These are phyloP conservation scores for Blumeria graminis DNA, from an alignment of 2,329 filamentous ascomycete genomes.

Conservation along the genomic window DNA sequence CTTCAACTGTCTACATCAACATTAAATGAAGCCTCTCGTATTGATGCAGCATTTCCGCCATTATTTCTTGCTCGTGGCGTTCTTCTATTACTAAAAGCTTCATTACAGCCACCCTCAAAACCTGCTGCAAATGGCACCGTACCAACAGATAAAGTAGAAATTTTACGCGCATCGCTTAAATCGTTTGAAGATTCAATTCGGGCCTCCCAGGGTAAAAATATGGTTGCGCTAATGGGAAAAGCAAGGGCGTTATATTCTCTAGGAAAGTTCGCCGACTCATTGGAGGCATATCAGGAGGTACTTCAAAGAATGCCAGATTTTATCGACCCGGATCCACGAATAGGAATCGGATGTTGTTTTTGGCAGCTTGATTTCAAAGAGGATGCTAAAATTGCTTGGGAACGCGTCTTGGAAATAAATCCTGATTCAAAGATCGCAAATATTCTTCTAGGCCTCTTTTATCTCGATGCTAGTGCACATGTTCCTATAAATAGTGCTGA, in stretches of 20 bases:
- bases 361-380: slow-evolving; percentile 94
- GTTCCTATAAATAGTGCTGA: slow-evolving; percentile 63
- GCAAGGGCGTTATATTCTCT: slow-evolving; percentile 70
- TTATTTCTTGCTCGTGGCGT: slow-evolving; percentile 82
- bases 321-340: slow-evolving; percentile 78
- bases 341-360: slow-evolving; percentile 89
- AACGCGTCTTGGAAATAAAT: slow-evolving; percentile 57
- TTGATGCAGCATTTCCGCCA: slow-evolving; percentile 80
- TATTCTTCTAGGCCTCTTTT: slow-evolving; percentile 71
- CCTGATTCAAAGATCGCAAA: slow-evolving; percentile 75
- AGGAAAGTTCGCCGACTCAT: slow-evolving; percentile 61
- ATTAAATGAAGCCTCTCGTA: slow-evolving; percentile 81
- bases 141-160: slow-evolving; percentile 52
- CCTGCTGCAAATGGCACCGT: slow-evolving; percentile 32
- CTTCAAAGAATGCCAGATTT: slow-evolving; percentile 67
- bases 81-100: slow-evolving; percentile 66
- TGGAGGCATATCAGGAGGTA: slow-evolving; percentile 69
- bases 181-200: slow-evolving; percentile 86
- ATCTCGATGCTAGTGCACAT: slow-evolving; percentile 66
- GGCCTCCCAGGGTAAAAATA: slow-evolving; percentile 63
- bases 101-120: slow-evolving; percentile 54
- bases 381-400: slow-evolving; percentile 77
- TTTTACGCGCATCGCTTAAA: slow-evolving; percentile 65
- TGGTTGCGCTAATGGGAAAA: slow-evolving; percentile 79
- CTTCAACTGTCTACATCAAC: slow-evolving; percentile 74